Base-by-base conservation (phyloP, 23 red algal genomes). In the Pyropia haitanensis region DNA sequence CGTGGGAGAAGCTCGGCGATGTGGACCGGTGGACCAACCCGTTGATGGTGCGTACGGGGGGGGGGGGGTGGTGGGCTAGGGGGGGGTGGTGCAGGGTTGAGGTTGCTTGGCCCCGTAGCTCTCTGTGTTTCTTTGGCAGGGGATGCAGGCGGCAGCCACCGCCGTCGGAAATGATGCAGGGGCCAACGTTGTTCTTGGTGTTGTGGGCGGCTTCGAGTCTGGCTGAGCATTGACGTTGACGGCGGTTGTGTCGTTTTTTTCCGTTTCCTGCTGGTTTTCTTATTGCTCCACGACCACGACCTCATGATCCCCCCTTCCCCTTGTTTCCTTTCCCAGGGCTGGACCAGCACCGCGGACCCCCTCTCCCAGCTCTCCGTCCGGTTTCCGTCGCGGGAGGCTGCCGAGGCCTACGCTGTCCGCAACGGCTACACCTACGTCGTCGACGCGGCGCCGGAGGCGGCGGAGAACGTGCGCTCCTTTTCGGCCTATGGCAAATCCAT, bases 21-120 rank as follows among this genome's bases (percentile, higher is more conserved):
- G 92, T 54, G 31, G 79, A 90, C 75, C 81, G 90, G 46, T 98
- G 94, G 94, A 90, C 85, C 17, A 98, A 98, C 51, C 94, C 94
- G 21, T 69, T 98, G 44, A 98, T 98, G 94, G 88, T 91, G 58
- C 56, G 75, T 73, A 0, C 7, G 66, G 20, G 18, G 39, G 8
- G 10, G 39, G 39, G 39, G 39, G 0, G 39, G 39, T 9, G 39
- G 39, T 1, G 8, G 39, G 4, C 0, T 3, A 9, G 2, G 39
- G 39, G 39, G 4, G 10, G 39, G 39, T 46, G 39, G 5, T 46
- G 39, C 39, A 13, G n/a, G n/a, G 39, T 12, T 46, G 39, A 46
- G 8, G 39, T 46, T 13, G 30, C 30, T 32, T 32, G 30, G 30
- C 30, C 30, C 30, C 30, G 5, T 5, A 32, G 30, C 30, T 32